Percentiles rank a stretch among this genome's conserved stretches.
phyloP scores from a whole-genome alignment of 2,329 filamentous ascomycete species.

The Cytospora paraplurivora region DNA sequence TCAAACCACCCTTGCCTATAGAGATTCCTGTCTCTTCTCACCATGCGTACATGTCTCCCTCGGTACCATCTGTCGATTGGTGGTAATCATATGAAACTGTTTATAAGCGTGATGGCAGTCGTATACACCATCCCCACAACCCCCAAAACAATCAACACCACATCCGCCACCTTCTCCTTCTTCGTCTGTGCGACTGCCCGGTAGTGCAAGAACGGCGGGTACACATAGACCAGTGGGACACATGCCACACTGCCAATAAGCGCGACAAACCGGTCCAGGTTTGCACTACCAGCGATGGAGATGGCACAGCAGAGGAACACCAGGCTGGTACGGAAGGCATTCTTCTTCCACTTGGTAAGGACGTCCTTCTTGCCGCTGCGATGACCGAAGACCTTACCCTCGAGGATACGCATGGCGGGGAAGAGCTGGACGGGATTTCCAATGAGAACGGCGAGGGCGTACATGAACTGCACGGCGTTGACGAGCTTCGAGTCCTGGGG shows the following conservation, averaged over 20 bases:
- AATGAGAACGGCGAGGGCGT: slow-evolving; percentile 72
- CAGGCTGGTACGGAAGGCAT: slow-evolving; percentile 60
- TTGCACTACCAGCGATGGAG: slow-evolving; percentile 64
- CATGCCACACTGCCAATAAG: slow-evolving; percentile 74
- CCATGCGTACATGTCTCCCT: not conserved
- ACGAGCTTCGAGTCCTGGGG: slow-evolving; percentile 71
- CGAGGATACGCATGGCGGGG: slow-evolving; percentile 71
- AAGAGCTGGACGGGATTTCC: slow-evolving; percentile 76
- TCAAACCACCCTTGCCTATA: not conserved
- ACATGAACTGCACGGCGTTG: slow-evolving; percentile 74
- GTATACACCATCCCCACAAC: slow-evolving; percentile 71
- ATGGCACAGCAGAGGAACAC: slow-evolving; percentile 62
- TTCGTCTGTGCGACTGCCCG: slow-evolving; percentile 63
- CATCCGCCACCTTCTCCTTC: slow-evolving; percentile 59
- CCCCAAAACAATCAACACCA: slow-evolving; percentile 65
- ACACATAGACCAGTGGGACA: slow-evolving; percentile 76
- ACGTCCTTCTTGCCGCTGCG: slow-evolving; percentile 66
- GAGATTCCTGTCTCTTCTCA: not conserved
- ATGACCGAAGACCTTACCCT: slow-evolving; percentile 67
- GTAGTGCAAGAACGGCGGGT: slow-evolving; percentile 71
- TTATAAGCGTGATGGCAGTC: slow-evolving; percentile 60
- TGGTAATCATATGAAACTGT: slow-evolving; percentile 40
- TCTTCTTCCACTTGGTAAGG: slow-evolving; percentile 76
- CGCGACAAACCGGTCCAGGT: slow-evolving; percentile 74
- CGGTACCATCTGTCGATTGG: too few relatives aligned